Evolutionary conservation across 2,329 filamentous ascomycete genomes (phyloP).

Genomic region (Claviceps quebecensis): DNA sequence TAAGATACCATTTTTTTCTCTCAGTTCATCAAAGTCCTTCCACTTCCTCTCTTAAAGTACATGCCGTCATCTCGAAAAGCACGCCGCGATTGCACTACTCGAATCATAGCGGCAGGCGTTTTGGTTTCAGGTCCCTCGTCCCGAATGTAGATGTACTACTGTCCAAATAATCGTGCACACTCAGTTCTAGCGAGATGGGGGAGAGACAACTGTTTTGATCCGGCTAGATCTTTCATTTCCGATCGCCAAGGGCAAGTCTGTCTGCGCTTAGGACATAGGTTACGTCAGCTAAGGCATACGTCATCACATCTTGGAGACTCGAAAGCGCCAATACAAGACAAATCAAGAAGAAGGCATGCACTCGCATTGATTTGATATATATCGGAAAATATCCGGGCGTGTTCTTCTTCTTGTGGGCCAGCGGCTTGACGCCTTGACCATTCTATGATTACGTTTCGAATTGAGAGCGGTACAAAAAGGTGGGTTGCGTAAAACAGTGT

Average conservation of each 20-base stretch:
- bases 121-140: conserved; percentile 35
- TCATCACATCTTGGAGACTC: conserved; percentile 20
- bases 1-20: conserved; percentile 28
- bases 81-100: conserved; percentile 23
- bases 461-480: not conserved
- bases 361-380: conserved; percentile 1
- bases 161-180: conserved; percentile 36
- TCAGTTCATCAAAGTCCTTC: conserved; percentile 13
- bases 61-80: conserved; percentile 16
- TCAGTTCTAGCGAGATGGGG: conserved; percentile 9
- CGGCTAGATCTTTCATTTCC: conserved; percentile 5
- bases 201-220: not conserved
- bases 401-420: conserved; percentile 3
- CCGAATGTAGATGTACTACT: conserved; percentile 36
- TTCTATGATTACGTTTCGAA: not conserved
- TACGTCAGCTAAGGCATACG: conserved; percentile 14
- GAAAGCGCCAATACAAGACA: conserved; percentile 14
- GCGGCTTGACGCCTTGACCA: conserved; percentile 1
- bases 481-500: not conserved
- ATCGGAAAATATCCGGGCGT: conserved; percentile 10
- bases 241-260: conserved; percentile 6
- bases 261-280: conserved; percentile 4
- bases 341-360: conserved; percentile 10
- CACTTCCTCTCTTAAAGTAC: conserved; percentile 17
- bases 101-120: conserved; percentile 43